Evolutionary conservation across 352 stramenopile species (phyloP), one percentile per base, ranked within the genome.

Genomic region (Globisporangium canariense): DNA sequence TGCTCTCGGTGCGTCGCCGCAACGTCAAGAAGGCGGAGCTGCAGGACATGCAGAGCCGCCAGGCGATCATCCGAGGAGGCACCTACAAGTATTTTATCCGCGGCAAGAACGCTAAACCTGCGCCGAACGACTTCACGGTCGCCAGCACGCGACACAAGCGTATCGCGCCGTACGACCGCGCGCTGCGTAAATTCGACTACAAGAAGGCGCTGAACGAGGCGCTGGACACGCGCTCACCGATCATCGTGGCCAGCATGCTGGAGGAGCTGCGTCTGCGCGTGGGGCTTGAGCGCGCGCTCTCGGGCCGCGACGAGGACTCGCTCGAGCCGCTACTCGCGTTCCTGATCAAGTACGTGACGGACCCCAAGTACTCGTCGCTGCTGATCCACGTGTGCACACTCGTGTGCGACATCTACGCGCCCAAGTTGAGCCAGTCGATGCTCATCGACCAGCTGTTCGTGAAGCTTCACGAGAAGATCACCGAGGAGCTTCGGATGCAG

Each of bases 141-240:
- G 78, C 83, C 28, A 86, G 71, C 30, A 81, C 86, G 46, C 91
- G 94, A 56, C 90, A 97, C 68, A 90, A 91, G 67, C 93, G 93
- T 65, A 88, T 98, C 25, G 79, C 86, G 49, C 84, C 90, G 53
- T 98, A 98, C 77, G 96, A 99, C 76, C 67, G 84, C 38, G 82
- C 94, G 14, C 69, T 99, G 53, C 93, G 93, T 34, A 93, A 98
- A 73, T 99, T 99, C 71, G 86, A 98, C 65, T 98, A 99, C 80
- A 93, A 91, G 58, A 94, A 97, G 72, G 97, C 97, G 38, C 76
- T 99, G 46, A 97, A 98, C 70, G 91, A 97, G 63, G 94, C 94
- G 32, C 74, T 99, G 58, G 82, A 90, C 60, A 97, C 92, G 38
- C 80, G 92, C 22, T 94, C 96, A 58, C 92, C 95, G 50, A 76